A percentile compares a stretch with the other conserved stretches of the same genome.
These are phyloP conservation scores for Penicillium canariense DNA, from an alignment of 495 filamentous ascomycete species.

Conservation along the genomic window DNA sequence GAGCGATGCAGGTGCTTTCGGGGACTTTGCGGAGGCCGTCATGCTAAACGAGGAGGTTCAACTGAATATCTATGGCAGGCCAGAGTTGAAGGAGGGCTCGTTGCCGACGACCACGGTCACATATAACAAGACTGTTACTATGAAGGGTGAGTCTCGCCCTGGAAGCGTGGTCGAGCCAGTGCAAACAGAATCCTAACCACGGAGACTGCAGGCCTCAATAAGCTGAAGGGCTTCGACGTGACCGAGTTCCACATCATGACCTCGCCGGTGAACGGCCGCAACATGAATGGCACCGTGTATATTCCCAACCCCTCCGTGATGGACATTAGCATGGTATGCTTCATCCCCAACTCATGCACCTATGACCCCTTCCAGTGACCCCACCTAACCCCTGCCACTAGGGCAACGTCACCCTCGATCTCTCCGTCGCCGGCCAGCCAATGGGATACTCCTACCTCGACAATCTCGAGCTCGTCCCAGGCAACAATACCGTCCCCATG, in stretches of 20 bases:
- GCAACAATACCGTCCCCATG: slow-evolving; percentile 58
- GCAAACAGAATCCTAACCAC: background rate
- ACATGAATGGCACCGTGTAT: slow-evolving; percentile 60
- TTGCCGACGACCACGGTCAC: slow-evolving; percentile 50
- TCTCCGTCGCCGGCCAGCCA: slow-evolving; percentile 47
- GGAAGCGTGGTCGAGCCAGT: background rate
- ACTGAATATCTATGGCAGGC: slow-evolving; percentile 58
- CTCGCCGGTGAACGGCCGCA: slow-evolving; percentile 45
- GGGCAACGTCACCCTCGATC: slow-evolving; percentile 65
- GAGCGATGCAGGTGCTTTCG: slow-evolving; percentile 54
- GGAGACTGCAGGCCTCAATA: slow-evolving; percentile 50
- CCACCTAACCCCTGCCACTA: slow-evolving; percentile 18
- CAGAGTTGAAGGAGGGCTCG: slow-evolving; percentile 48
- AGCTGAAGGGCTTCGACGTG: slow-evolving; percentile 59
- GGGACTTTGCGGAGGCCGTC: slow-evolving; percentile 52
- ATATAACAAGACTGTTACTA: slow-evolving; percentile 54
- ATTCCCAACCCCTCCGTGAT: slow-evolving; percentile 72
- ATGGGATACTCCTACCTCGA: slow-evolving; percentile 57
- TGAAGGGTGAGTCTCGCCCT: slow-evolving; percentile 52
- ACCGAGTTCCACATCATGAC: slow-evolving; percentile 48
- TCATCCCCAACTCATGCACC: background rate
- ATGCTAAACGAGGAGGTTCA: slow-evolving; percentile 56
- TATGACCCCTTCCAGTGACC: background rate
- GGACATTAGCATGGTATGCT: slow-evolving; percentile 58
- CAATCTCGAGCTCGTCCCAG: slow-evolving; percentile 58